Percentiles rank a stretch among this genome's conserved stretches.
Evolutionary conservation across 2,329 filamentous ascomycete genomes (phyloP).

Genomic region (Nemania sp.): DNA sequence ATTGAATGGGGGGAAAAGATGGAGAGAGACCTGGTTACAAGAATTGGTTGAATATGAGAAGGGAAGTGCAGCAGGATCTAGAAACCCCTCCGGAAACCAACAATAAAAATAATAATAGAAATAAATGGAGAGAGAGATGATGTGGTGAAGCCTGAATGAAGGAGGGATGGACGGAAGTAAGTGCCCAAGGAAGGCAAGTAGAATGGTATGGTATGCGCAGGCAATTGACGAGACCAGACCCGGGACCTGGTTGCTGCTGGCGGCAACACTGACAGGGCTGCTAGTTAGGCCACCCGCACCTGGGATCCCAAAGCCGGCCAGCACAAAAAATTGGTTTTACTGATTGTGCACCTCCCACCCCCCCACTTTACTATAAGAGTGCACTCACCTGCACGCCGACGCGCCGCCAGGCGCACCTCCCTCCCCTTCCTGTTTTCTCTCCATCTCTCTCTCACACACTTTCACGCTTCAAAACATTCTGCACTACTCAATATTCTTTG

Average conservation of each 20-base stretch:
- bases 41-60: neutral
- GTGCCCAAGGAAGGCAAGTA: constrained; percentile 1
- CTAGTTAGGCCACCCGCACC: constrained; percentile 33
- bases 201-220: too few species aligned
- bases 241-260: constrained; percentile 25
- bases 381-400: constrained; percentile 67
- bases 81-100: neutral
- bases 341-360: constrained; percentile 68
- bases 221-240: constrained; percentile 15
- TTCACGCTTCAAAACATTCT: constrained; percentile 40
- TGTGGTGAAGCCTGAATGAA: neutral
- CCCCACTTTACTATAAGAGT: constrained; percentile 67
- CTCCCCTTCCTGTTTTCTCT: constrained; percentile 54
- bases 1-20: neutral
- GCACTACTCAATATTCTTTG: constrained; percentile 39
- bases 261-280: constrained; percentile 36
- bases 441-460: constrained; percentile 49
- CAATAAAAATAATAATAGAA: constrained; percentile 4
- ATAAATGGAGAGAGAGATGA: neutral
- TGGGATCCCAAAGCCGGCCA: constrained; percentile 27
- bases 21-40: neutral
- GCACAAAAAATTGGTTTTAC: constrained; percentile 50
- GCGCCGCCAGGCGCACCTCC: constrained; percentile 56
- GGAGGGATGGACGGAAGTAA: neutral
- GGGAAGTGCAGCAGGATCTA: neutral